These are phyloP conservation scores for Candida berthetii DNA, from an alignment of 805 yeast species.

Conservation along the genomic window DNA sequence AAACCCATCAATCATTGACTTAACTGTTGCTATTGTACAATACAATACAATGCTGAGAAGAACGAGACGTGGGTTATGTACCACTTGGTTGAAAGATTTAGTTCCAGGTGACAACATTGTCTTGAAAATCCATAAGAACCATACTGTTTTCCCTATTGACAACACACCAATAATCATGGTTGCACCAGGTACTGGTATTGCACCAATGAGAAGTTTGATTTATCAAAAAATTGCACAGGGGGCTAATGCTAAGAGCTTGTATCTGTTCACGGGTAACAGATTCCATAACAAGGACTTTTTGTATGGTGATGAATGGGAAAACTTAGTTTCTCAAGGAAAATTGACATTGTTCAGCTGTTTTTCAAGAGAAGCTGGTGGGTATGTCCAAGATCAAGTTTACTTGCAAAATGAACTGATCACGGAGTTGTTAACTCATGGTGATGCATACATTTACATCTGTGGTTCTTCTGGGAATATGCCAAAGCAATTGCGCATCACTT, in stretches of 20 bases:
- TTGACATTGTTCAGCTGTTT: conserved; percentile 39
- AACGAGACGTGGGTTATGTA: conserved; percentile 75
- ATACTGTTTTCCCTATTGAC: conserved; percentile 27
- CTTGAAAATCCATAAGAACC: conserved; percentile 44
- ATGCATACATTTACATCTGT: conserved; percentile 73
- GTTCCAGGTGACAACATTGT: conserved; percentile 41
- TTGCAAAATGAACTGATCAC: conserved; percentile 41
- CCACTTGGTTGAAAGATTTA: conserved; percentile 62
- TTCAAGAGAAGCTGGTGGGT: conserved; percentile 50
- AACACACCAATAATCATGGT: conserved; percentile 58
- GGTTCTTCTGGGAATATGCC: conserved; percentile 98
- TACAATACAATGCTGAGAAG: conserved; percentile 78
- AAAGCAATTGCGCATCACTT: conserved; percentile 72
- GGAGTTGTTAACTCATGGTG: conserved; percentile 42
- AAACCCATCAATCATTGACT: conserved; percentile 38
- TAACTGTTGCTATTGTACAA: conserved; percentile 80
- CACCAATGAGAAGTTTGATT: conserved; percentile 80
- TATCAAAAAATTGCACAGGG: conserved; percentile 25
- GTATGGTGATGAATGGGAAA: conserved; percentile 50
- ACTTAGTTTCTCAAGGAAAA: conserved; percentile 23
- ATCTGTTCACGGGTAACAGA: conserved; percentile 75
- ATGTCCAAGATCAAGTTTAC: conserved; percentile 75
- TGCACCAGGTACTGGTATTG: conserved; percentile 95
- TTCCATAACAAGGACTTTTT: conserved; percentile 58
- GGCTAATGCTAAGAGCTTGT: conserved; percentile 25